Percentiles rank a stretch among this genome's conserved stretches.
Evolutionary conservation across 2,329 filamentous ascomycete species (phyloP).

Genomic region (Colletotrichum incanum): DNA sequence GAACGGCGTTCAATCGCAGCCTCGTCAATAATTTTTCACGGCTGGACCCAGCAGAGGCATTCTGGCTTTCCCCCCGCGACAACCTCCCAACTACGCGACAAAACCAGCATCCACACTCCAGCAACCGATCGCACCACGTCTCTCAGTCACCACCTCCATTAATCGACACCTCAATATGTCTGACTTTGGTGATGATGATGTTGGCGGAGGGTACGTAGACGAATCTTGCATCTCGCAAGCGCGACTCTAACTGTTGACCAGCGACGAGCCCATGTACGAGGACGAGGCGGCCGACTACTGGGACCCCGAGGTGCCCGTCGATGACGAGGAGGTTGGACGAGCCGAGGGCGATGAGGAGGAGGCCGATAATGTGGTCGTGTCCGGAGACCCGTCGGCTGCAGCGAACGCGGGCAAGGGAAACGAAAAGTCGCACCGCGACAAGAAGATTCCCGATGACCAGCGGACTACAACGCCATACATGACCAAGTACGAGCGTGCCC

Average conservation of each 20-base stretch:
- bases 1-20: slow-evolving; percentile 37
- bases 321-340: slow-evolving; percentile 70
- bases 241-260: slow-evolving; percentile 50
- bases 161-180: slow-evolving; percentile 69
- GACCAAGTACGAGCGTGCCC: slow-evolving; percentile 98
- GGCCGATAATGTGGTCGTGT: slow-evolving; percentile 72
- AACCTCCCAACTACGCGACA: slow-evolving; percentile 21
- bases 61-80: slow-evolving; percentile 26
- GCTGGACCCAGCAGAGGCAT: slow-evolving; percentile 29
- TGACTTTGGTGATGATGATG: slow-evolving; percentile 78
- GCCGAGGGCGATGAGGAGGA: slow-evolving; percentile 70
- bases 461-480: slow-evolving; percentile 97
- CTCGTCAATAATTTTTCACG: slow-evolving; percentile 45
- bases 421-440: slow-evolving; percentile 77
- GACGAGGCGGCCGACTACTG: slow-evolving; percentile 72
- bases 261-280: slow-evolving; percentile 81
- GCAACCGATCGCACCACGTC: not conserved
- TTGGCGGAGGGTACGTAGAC: slow-evolving; percentile 38
- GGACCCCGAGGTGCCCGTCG: slow-evolving; percentile 61
- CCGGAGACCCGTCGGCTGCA: slow-evolving; percentile 74
- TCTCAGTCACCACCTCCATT: not conserved
- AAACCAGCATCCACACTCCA: not conserved
- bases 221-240: slow-evolving; percentile 27
- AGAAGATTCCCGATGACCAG: slow-evolving; percentile 91
- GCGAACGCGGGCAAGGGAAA: slow-evolving; percentile 68